These are phyloP conservation scores for Aspergillus taichungensis DNA, from an alignment of 495 filamentous ascomycete genomes.

Conservation along the genomic window DNA sequence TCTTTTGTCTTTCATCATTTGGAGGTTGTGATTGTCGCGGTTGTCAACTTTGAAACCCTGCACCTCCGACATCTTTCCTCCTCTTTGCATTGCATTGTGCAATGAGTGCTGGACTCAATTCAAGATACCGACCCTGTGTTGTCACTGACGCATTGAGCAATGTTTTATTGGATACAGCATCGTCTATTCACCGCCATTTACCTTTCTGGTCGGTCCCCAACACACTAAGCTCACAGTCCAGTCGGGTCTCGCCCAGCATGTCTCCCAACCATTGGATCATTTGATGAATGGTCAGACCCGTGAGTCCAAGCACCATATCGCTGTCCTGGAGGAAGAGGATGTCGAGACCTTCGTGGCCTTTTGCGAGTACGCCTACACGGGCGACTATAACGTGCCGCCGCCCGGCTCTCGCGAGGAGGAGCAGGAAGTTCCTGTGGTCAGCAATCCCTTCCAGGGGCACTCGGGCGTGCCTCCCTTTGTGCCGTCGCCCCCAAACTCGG, in stretches of 20 bases:
- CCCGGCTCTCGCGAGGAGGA: conserved; percentile 18
- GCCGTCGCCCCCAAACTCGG: conserved; percentile 10
- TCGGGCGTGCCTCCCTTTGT: conserved; percentile 7
- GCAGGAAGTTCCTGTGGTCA: conserved; percentile 5
- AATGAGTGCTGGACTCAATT: background rate
- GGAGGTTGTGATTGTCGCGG: no score
- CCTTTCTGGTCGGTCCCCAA: conserved; percentile 40
- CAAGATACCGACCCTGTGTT: conserved; percentile 3
- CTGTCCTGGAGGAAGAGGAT: conserved; percentile 37
- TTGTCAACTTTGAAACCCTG: background rate
- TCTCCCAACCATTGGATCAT: conserved; percentile 38
- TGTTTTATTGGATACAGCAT: conserved; percentile 22
- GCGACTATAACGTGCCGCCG: conserved; percentile 36
- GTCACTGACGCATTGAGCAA: conserved; percentile 10
- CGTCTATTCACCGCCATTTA: conserved; percentile 35
- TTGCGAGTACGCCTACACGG: conserved; percentile 42
- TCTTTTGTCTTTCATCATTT: background rate
- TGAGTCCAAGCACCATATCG: conserved; percentile 37
- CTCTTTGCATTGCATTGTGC: background rate
- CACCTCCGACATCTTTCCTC: background rate
- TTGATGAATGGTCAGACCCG: conserved; percentile 36
- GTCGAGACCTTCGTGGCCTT: conserved; percentile 40
- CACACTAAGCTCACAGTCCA: conserved; percentile 40
- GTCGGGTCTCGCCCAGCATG: conserved; percentile 36
- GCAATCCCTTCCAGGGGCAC: conserved; percentile 10